Percentiles rank a stretch among this genome's conserved stretches.
Conservation (phyloP, 2,329 filamentous ascomycete species). For the Biscogniauxia mediterranea region DNA sequence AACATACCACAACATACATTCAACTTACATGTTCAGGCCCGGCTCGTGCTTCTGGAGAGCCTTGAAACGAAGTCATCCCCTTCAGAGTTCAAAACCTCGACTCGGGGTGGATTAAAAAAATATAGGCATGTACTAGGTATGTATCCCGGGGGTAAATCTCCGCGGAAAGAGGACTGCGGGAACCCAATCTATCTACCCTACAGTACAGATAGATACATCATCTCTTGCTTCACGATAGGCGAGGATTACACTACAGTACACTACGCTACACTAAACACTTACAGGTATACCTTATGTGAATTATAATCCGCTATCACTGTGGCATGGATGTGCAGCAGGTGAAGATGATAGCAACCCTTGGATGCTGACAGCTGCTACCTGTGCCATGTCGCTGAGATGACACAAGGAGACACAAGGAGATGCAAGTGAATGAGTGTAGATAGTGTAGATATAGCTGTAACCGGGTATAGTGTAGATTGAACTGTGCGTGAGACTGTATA, state of each 20-base stretch:
- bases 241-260: too few species aligned
- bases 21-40: neutral
- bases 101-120: neutral
- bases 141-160: neutral
- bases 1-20: neutral
- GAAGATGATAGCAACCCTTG: neutral
- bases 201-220: too few species aligned
- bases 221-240: too few species aligned
- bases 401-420: neutral
- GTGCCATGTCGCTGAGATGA: neutral
- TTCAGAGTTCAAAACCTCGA: neutral
- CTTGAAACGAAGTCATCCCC: neutral
- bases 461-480: neutral
- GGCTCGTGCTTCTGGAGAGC: neutral
- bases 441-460: neutral
- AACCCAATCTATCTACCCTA: neutral
- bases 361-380: neutral
- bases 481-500: slow-evolving; percentile 1
- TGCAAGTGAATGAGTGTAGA: neutral
- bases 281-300: neutral
- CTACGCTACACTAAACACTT: neutral
- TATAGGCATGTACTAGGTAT: too few species aligned
- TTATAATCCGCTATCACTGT: neutral
- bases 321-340: neutral
- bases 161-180: neutral